These are phyloP conservation scores for Macrolepiota dolichaula DNA, from an alignment of 768 basidiomycete species.

Conservation along the genomic window DNA sequence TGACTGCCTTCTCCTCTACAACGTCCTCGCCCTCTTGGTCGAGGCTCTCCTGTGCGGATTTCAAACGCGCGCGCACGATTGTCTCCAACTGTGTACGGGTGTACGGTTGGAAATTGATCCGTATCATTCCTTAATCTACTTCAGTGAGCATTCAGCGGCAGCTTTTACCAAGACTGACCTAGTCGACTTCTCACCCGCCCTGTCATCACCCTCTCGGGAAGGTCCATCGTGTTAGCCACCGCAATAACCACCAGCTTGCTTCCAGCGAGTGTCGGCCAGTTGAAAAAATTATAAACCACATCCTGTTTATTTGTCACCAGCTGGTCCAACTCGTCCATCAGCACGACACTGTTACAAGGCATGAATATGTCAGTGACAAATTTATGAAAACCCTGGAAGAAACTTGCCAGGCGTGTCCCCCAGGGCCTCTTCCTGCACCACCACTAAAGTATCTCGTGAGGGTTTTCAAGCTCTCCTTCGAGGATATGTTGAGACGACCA, in stretches of 20 bases:
- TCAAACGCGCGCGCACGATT: slow-evolving; percentile 84
- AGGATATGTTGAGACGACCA: slow-evolving; percentile 60
- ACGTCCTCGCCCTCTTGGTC: slow-evolving; percentile 44
- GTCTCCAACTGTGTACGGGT: slow-evolving; percentile 70
- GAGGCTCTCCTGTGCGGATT: slow-evolving; percentile 50
- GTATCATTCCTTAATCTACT: slow-evolving; percentile 64
- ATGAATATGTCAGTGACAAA: not conserved
- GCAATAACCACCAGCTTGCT: slow-evolving; percentile 94
- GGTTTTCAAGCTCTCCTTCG: slow-evolving; percentile 80
- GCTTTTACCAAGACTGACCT: slow-evolving; percentile 43
- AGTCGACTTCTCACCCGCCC: slow-evolving; percentile 91
- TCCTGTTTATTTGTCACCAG: slow-evolving; percentile 95
- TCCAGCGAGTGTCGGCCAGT: slow-evolving; percentile 91
- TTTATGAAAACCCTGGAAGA: not conserved
- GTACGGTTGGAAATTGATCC: slow-evolving; percentile 93
- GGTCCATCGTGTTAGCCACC: slow-evolving; percentile 97
- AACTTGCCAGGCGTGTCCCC: slow-evolving; percentile 83
- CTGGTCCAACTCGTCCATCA: slow-evolving; percentile 99
- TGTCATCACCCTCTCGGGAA: slow-evolving; percentile 91
- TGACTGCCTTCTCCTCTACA: slow-evolving; percentile 69
- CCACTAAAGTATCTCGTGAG: slow-evolving; percentile 77
- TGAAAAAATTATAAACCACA: slow-evolving; percentile 99
- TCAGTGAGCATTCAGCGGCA: too few relatives aligned
- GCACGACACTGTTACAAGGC: slow-evolving; percentile 65
- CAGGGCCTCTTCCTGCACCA: slow-evolving; percentile 62